phyloP scores from a whole-genome alignment of 129 eudicot genomes.

The Chrysanthemum seticuspe region DNA sequence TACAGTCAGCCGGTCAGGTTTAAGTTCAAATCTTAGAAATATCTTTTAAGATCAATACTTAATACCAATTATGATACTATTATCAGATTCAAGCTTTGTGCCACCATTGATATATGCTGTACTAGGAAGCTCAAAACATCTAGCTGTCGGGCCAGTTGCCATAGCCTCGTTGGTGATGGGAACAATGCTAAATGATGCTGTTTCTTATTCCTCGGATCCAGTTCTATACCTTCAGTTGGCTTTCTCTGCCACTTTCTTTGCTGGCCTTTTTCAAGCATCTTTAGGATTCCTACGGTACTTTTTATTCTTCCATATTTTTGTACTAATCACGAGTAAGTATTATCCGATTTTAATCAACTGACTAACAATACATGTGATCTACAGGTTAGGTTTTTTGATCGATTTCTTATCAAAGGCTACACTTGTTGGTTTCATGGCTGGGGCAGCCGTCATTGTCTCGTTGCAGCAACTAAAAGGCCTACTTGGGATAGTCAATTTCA shows the following conservation, averaged over 20 bases:
- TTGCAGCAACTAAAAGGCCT: constrained; percentile 86
- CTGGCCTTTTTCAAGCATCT: constrained; percentile 87
- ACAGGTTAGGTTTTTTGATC: constrained; percentile 83
- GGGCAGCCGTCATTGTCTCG: constrained; percentile 88
- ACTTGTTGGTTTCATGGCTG: constrained; percentile 94
- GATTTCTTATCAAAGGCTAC: constrained; percentile 95
- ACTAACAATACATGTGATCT: constrained; percentile 10
- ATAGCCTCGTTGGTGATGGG: constrained; percentile 95
- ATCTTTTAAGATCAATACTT: no score
- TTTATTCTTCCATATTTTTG: neutral
- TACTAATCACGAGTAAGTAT: neutral
- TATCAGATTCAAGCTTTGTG: constrained; percentile 86
- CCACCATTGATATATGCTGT: constrained; percentile 87
- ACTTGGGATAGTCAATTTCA: constrained; percentile 82
- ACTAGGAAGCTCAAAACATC: constrained; percentile 83
- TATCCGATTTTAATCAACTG: neutral
- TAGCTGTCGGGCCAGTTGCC: constrained; percentile 88
- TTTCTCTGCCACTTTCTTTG: constrained; percentile 78
- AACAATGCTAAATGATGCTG: constrained; percentile 70
- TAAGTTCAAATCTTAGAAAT: no score
- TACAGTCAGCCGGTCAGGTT: no score
- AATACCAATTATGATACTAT: no score
- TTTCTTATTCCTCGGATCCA: constrained; percentile 55
- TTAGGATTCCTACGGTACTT: constrained; percentile 74
- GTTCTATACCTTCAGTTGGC: constrained; percentile 70